Evolutionary conservation across 2,329 filamentous ascomycete genomes (phyloP), one percentile per base, ranked within the genome.

Genomic region (Neonectria neomacrospora): DNA sequence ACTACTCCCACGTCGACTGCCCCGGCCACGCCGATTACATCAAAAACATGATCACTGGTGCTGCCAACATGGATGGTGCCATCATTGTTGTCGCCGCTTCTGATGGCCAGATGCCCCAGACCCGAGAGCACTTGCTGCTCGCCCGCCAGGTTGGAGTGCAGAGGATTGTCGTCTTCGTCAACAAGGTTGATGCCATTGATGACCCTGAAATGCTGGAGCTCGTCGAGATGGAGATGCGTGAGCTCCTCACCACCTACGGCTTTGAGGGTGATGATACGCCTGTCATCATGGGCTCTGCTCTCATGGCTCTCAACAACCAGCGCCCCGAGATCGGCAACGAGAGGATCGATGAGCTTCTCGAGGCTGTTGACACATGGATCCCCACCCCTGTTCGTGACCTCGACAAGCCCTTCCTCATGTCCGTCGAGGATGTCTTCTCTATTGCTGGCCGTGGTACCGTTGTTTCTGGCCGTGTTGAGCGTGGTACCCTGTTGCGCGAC

Each of bases 11-110:
- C 88, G 96, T 99, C 85, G 96, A 99, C 88, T 99, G 96, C 83
- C 96, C 96, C 63, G 96, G 96, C 83, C 96, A 99, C 91, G 96
- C 96, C 83, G 96, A 99, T 93, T 99, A 99, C 88, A 98, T 99
- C 86, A 99, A 99, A 90, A 99, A 99, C 91, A 99, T 99, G 96
- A 99, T 99, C 81, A 99, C 96, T 72, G 96, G 96, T 90, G 94
- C 96, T 68, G 95, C 96, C 76, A 97, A 94, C 86, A 99, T 99
- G 96, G 96, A 99, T 76, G 96, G 96, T 76, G 95, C 96, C 76
- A 95, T 99, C 79, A 97, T 99, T 76, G 96, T 99, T 72, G 96
- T 99, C 75, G 96, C 96, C 74, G 96, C 96, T 73, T 97, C 94
- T 39, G 96, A 99, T 79, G 96, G 96, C 79, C 96, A 99, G 85